phyloP scores from a whole-genome alignment of 176 grass and related monocot species.

The Paspalum vaginatum region DNA sequence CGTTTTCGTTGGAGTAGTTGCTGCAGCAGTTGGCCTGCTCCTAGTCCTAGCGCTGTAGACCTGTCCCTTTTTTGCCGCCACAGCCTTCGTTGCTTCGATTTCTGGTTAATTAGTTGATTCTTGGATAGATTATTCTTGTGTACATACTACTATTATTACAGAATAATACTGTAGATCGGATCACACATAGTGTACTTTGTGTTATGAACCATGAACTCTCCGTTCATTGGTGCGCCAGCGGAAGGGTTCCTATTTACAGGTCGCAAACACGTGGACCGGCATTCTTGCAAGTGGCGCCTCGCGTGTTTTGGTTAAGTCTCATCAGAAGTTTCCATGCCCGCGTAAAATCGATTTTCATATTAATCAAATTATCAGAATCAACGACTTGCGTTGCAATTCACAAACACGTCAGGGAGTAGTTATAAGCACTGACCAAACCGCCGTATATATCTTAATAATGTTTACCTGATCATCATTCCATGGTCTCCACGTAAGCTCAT shows the following conservation, averaged over 20 bases:
- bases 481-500: slow-evolving; percentile 26
- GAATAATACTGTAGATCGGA: neutral
- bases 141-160: slow-evolving; percentile 28
- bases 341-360: neutral
- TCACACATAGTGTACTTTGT: neutral
- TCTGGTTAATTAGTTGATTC: slow-evolving; percentile 32
- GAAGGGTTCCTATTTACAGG: too few species aligned
- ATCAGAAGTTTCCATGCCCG: slow-evolving; percentile 11
- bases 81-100: neutral
- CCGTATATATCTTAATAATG: neutral
- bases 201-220: slow-evolving; percentile 3
- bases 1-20: slow-evolving; percentile 31
- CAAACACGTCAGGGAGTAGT: slow-evolving; percentile 8
- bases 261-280: neutral
- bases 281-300: neutral
- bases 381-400: slow-evolving; percentile 14
- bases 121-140: slow-evolving; percentile 49
- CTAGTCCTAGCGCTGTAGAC: slow-evolving; percentile 37
- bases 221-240: neutral
- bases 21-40: slow-evolving; percentile 48
- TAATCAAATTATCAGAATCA: neutral
- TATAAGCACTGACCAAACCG: neutral
- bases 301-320: neutral
- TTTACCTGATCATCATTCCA: neutral
- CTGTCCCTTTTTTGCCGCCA: slow-evolving; percentile 16